A percentile compares a stretch with the other conserved stretches of the same genome.
Conservation (phyloP, 169 alveolate genomes). For the Eimeria nieschulzi region DNA sequence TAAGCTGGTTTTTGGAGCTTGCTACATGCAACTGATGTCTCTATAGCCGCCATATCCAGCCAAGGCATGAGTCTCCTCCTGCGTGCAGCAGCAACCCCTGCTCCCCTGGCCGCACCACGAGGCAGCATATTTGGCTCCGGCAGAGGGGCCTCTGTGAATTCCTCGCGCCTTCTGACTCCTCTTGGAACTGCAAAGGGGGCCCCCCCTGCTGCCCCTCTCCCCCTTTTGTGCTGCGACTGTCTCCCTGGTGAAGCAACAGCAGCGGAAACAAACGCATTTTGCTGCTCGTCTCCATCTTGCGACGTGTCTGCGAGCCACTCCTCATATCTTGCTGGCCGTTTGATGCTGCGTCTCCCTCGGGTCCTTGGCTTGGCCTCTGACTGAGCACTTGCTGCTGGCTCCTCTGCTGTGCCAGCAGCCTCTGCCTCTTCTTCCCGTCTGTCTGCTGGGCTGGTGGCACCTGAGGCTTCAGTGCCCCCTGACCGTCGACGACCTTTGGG, state of each 20-base stretch:
- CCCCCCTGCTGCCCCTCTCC: not conserved
- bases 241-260: conserved; percentile 10
- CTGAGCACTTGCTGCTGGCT: not conserved
- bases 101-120: not conserved
- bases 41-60: conserved; percentile 14
- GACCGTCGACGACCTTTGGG: not conserved
- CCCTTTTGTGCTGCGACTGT: not conserved
- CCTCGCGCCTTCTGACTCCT: not conserved
- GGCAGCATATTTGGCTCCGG: not conserved
- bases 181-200: not conserved
- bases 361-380: not conserved
- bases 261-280: not conserved
- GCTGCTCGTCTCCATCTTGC: not conserved
- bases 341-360: not conserved
- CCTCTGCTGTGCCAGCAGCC: conserved; percentile 4
- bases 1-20: not conserved
- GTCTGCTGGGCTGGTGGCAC: not conserved
- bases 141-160: not conserved
- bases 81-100: not conserved
- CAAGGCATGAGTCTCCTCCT: conserved; percentile 11
- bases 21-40: not conserved
- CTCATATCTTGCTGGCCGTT: conserved; percentile 26
- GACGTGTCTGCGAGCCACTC: conserved; percentile 5
- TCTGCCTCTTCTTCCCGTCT: not conserved
- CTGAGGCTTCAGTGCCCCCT: not conserved